Evolutionary conservation across 2,329 filamentous ascomycete species (phyloP), one percentile per base, ranked within the genome.

Genomic region (Colletotrichum magnum): DNA sequence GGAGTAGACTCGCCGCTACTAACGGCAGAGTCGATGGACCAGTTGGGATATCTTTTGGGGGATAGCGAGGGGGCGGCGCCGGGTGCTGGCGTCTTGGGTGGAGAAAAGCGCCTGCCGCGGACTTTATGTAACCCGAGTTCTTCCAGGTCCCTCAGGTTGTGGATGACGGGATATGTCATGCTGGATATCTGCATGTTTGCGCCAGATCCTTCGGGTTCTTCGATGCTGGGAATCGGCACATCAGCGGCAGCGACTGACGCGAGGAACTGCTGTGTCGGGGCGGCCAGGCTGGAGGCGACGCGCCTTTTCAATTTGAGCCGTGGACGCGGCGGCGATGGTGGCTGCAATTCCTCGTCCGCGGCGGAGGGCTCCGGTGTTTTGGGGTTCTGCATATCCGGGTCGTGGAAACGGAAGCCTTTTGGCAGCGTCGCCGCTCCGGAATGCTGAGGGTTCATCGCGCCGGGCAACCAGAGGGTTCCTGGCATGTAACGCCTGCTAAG

Each of bases 181-280:
- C 81, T 79, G 43, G 78, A 75, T 82, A 85, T 84, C 50, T 83
- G 81, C 72, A 83, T 81, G 73, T 86, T 82, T 60, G 73, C 58
- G 47, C 79, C 73, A 39, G 68, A 21, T 26, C 80, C 77, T 48
- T 84, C 81, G 58, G 87, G 85, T 70, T 87, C 83, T 77, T 92
- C 89, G 64, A 92, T 90, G 76, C 89, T 91, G 15, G 89, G 89
- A 59, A 92, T 86, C 26, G 89, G 88, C 4, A 90, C 81, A 75
- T 92, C 89, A 69, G 88, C 89, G 18, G 89, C 88, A 52, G 88
- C 89, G 66, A 92, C 89, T 4, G 89, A 91, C 3, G 88, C 89
- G n/a, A 92, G 84, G 74, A 92, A 92, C 58, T 91, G 88, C 74
- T 90, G 84, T 1, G 89, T 91, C 2, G 89, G 88, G 45, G 88